Evolutionary conservation across 352 stramenopile species (phyloP).

Genomic region (Phytophthora hybrid): DNA sequence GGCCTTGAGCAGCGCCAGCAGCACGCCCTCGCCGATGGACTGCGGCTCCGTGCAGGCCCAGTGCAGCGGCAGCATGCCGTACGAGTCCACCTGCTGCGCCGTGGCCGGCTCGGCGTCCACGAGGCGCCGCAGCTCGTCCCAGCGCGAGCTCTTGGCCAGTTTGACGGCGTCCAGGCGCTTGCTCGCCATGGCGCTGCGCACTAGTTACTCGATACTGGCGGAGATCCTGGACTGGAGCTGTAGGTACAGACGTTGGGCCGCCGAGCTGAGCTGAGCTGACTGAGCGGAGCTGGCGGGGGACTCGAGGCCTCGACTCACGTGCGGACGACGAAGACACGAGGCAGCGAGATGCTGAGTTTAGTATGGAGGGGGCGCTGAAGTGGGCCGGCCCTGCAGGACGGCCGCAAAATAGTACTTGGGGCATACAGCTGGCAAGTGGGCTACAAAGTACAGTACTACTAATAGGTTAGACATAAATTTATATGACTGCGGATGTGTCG

Average conservation of each 20-base stretch:
- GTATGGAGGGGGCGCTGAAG: no score
- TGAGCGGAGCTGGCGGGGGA: conserved; percentile 10
- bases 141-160: conserved; percentile 83
- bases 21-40: conserved; percentile 73
- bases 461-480: no score
- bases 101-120: conserved; percentile 74
- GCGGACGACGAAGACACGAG: conserved; percentile 25
- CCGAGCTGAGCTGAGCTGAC: background rate
- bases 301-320: conserved; percentile 1
- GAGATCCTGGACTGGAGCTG: background rate
- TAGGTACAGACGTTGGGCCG: no score
- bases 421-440: no score
- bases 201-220: conserved; percentile 7
- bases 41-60: conserved; percentile 89
- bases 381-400: no score
- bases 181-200: conserved; percentile 36
- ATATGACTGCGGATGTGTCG: no score
- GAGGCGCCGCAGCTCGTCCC: conserved; percentile 79
- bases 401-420: no score
- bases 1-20: conserved; percentile 84
- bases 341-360: conserved; percentile 20
- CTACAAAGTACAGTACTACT: no score
- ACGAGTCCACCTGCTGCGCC: conserved; percentile 85
- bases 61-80: conserved; percentile 89
- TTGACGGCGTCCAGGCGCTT: conserved; percentile 87